These are phyloP conservation scores for Malbranchea cinnamomea DNA, from an alignment of 2,329 filamentous ascomycete species.

Conservation along the genomic window DNA sequence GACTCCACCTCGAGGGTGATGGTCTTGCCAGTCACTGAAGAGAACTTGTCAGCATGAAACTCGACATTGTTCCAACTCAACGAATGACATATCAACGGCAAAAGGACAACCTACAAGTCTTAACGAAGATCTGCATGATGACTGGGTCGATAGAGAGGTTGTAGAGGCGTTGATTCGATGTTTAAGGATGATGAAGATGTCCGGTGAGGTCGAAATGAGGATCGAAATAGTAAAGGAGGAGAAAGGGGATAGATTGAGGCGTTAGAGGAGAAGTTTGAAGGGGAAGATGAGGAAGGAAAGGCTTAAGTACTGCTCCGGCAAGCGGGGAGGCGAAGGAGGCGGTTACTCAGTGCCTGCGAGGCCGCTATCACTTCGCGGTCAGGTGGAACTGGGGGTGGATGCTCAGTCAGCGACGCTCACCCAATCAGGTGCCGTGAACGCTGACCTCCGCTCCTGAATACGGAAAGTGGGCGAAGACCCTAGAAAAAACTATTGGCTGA, in stretches of 20 bases:
- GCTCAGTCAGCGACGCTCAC: no score
- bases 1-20: constrained; percentile 38
- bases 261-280: not conserved
- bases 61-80: no score
- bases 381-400: not conserved
- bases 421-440: no score
- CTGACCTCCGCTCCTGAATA: constrained; percentile 14
- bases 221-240: not conserved
- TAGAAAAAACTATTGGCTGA: constrained; percentile 7
- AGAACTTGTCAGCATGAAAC: constrained; percentile 1
- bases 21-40: constrained; percentile 45
- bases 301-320: not conserved
- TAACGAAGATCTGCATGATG: constrained; percentile 96
- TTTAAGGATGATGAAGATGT: not conserved
- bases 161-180: constrained; percentile 7
- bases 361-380: not conserved
- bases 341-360: not conserved
- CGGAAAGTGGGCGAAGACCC: constrained; percentile 9
- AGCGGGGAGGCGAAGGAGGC: not conserved
- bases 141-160: constrained; percentile 16
- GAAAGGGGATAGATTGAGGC: not conserved
- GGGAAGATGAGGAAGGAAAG: not conserved
- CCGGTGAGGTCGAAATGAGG: not conserved
- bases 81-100: no score
- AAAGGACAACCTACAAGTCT: constrained; percentile 58